Evolutionary conservation across 2,329 filamentous ascomycete genomes (phyloP), one percentile per base, ranked within the genome.

Genomic region (Tolypocladium sp.): DNA sequence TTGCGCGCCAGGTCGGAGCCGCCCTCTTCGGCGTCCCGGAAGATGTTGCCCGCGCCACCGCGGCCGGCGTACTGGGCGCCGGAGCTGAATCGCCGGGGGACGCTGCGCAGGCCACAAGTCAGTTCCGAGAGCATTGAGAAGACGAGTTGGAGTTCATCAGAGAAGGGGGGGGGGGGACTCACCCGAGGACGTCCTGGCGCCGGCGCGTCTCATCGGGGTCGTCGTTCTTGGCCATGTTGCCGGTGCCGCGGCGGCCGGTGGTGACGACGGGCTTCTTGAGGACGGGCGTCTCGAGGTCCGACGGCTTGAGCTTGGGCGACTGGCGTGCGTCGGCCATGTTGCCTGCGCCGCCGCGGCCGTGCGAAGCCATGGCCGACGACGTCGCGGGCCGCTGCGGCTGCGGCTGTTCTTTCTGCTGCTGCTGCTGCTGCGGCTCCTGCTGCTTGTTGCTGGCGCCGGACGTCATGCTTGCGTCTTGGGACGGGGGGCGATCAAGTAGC

Each of bases 251-350:
- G 57, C 92, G 89, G 59, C 92, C 92, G 3, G 92, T 97, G 25
- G 92, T 96, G 70, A 93, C 92, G 64, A 90, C 80, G n/a, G 89
- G 77, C 54, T 83, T 83, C 77, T 95, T 96, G 70, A 97, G 84
- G 15, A 85, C 89, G 1, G 92, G 92, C 1, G 92, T 96, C 67
- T 87, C 78, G 63, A 96, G 84, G 68, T 93, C 89, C 60, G 82
- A 75, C 52, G 84, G 76, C 37, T 78, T 74, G 52, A 85, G 66
- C 63, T 83, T 76, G 56, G 84, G 77, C 17, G 78, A 77, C 62
- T 79, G 74, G 63, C 77, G 71, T 60, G 77, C 73, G 64, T 82
- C 79, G 69, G 81, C 79, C 70, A 90, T 89, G 77, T 91, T 91
- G 69, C 88, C 89, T 63, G 89, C 90, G 69, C 90, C 90, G 69